Base-by-base conservation (phyloP, 345 rosid species). In the Heritiera littoralis region DNA sequence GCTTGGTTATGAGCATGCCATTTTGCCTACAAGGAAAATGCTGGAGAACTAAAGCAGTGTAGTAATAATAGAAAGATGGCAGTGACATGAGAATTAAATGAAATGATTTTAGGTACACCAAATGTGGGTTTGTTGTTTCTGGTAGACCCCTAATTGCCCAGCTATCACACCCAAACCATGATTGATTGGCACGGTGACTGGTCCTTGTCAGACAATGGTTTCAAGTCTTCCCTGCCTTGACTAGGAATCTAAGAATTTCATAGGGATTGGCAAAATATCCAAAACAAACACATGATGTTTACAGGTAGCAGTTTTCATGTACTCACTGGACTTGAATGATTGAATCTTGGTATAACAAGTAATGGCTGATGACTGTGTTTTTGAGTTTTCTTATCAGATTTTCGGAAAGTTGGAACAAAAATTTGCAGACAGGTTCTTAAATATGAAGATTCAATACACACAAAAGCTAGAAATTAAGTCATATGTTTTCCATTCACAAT, bases 51-150 rank as follows among this genome's bases (percentile, higher is more conserved):
- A 18, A 56, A 35, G 48, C 43, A 11, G 2, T 28, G 17, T 46
- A 28, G 11, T 7, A 8, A 5, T 9, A n/a, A 23, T 23, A 70
- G 10, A 70, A 49, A 70, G 55, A 20, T n/a, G 35, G 38, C 54
- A 48, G 18, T 20, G 74, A 70, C 35, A 12, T 70, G 40, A 45
- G 56, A 70, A 69, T 23, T 23, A 23, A 48, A 28, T 46, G 74
- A 70, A 70, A 70, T 48, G 52, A 67, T 67, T 66, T 66, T 66
- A 43, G 71, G 71, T 41, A 9, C 32, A 9, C 32, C 72, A 43
- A 40, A 18, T 43, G 13, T 41, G 18, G 11, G 41, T 9, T 8
- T 45, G 10, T 59, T 6, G 2, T 40, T 46, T 46, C 15, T 51
- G 40, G 54, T 58, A 59, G 67, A 41, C 77, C 77, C 74, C 35